Conservation (phyloP, 495 filamentous ascomycete genomes). For the Daldinia decipiens region DNA sequence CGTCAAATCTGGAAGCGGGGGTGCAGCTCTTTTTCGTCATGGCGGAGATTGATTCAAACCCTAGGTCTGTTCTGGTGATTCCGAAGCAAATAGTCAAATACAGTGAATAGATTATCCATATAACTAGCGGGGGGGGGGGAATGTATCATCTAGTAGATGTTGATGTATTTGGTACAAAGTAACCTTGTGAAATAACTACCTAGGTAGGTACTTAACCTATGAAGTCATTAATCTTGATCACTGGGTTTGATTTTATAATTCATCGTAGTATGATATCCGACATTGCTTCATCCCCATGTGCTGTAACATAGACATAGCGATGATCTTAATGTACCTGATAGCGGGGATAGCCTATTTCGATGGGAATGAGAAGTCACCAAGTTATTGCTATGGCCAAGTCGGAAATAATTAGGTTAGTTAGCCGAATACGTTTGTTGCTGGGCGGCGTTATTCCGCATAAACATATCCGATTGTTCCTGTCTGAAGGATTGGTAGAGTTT, state of each 20-base stretch:
- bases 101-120: neutral
- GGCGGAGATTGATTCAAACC: neutral
- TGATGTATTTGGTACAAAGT: neutral
- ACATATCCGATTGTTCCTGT: neutral
- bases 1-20: constrained; percentile 7
- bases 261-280: neutral
- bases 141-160: neutral
- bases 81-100: neutral
- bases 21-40: neutral
- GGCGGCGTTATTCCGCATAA: neutral
- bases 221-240: neutral
- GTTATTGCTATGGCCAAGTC: neutral
- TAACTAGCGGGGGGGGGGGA: neutral
- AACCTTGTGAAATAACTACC: neutral
- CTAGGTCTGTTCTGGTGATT: neutral
- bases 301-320: neutral
- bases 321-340: neutral
- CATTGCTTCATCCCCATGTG: neutral
- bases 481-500: neutral
- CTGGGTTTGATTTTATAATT: neutral
- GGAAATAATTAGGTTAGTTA: too few relatives aligned
- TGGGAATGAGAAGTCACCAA: neutral
- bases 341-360: neutral
- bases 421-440: neutral
- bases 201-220: too few relatives aligned